Base-by-base conservation (phyloP, 177 flowering plant genomes). In the Vitis hybrid region DNA sequence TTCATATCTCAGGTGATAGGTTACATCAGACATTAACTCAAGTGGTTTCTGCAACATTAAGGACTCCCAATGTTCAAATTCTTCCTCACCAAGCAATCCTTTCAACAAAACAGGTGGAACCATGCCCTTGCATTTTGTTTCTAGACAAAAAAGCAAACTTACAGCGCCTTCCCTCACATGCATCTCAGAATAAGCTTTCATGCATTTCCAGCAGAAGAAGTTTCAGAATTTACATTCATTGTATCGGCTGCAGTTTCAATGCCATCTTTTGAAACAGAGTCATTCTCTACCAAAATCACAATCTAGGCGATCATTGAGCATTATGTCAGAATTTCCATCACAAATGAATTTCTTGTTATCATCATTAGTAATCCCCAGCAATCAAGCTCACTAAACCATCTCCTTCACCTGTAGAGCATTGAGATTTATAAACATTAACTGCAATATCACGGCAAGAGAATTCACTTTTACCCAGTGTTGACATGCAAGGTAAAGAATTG, bases 51-150 rank as follows among this genome's bases (percentile, higher is more conserved):
- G 87, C 58, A 94, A 79, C 81, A 81, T 75, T 64, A 92, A 70
- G 9, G 97, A 78, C 73, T 94, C 99, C 99, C 99, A 94, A 2
- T 79, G 89, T 71, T 92, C 93, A 79, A 76, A 94, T 20, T 83
- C 93, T 73, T 86, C 90, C 62, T 85, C 83, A 57, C 86, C 91
- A 49, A 92, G 90, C 66, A 92, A 76, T 57, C 74, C 64, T 76
- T 91, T 92, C 74, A 94, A 74, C 69, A 92, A 75, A 58, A 79
- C 81, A 60, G 96, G 97, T 29, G 98, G 97, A 31, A 92, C 68
- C 85, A 84, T 73, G 62, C 83, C 89, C 48, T 78, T 81, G 75
- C 99, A 94, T 80, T 89, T 90, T 58, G 83, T 62, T 45, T 83
- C 80, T 7, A 92, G 97, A 66, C 99, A 94, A 1, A 79, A 69